Conservation (phyloP, 73 alveolate genomes). For the Tetrahymena malaccensis region DNA sequence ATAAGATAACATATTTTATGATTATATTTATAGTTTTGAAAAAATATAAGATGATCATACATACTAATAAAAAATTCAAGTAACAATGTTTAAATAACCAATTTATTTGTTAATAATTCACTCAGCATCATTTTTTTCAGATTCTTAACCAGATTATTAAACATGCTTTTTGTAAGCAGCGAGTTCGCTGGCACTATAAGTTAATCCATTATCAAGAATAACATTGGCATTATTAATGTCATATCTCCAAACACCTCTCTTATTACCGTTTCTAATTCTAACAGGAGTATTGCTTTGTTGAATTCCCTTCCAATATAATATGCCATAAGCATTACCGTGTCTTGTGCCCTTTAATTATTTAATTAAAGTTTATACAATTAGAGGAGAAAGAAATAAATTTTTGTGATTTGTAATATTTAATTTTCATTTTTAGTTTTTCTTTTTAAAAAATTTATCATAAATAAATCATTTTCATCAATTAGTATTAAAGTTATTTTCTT, state of each 20-base stretch:
- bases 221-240: slow-evolving; percentile 11
- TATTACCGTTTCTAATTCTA: slow-evolving; percentile 36
- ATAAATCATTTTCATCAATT: background rate
- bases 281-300: slow-evolving; percentile 27
- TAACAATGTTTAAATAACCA: background rate
- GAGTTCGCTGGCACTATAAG: slow-evolving; percentile 13
- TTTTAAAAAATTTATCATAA: background rate
- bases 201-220: slow-evolving; percentile 21
- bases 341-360: slow-evolving; percentile 6
- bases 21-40: background rate
- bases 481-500: background rate
- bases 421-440: too few relatives aligned
- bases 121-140: background rate
- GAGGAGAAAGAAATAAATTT: too few relatives aligned
- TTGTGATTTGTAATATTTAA: too few relatives aligned
- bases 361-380: too few relatives aligned
- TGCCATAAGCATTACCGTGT: slow-evolving; percentile 33
- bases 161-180: background rate
- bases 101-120: background rate
- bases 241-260: slow-evolving; percentile 43
- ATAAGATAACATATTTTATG: too few relatives aligned
- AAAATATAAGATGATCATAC: too few relatives aligned
- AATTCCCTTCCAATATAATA: slow-evolving; percentile 13
- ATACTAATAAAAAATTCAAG: background rate
- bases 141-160: background rate